Percentiles rank a stretch among this genome's conserved stretches.
These are phyloP conservation scores for Diaporthe velutina DNA, from an alignment of 2,329 filamentous ascomycete species.

Conservation along the genomic window DNA sequence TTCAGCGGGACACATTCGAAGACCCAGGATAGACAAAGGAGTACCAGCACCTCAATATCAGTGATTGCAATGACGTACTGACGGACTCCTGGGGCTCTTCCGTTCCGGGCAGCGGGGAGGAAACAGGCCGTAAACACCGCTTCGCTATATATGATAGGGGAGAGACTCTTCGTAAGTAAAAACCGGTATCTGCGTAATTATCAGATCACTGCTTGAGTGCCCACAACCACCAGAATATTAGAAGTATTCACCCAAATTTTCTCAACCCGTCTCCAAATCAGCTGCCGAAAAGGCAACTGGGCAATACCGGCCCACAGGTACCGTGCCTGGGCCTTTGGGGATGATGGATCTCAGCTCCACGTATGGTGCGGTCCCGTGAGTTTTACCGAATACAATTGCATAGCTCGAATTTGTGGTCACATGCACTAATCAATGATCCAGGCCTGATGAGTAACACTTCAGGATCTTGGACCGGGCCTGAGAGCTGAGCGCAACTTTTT, in stretches of 20 bases:
- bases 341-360: slow-evolving; percentile 46
- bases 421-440: slow-evolving; percentile 40
- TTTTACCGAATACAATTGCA: neutral
- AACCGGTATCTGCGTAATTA: neutral
- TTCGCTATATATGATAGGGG: neutral
- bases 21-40: neutral
- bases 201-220: neutral
- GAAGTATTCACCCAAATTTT: neutral
- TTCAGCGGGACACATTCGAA: neutral
- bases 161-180: neutral
- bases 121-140: neutral
- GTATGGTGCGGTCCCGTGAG: slow-evolving; percentile 41
- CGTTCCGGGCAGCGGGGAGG: neutral
- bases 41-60: neutral
- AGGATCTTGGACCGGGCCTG: slow-evolving; percentile 64
- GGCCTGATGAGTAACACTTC: slow-evolving; percentile 63
- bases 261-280: neutral
- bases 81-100: neutral
- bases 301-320: slow-evolving; percentile 44
- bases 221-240: neutral
- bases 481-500: slow-evolving; percentile 63
- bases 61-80: neutral
- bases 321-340: slow-evolving; percentile 45
- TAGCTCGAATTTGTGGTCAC: neutral
- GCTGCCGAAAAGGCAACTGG: slow-evolving; percentile 41